These are phyloP conservation scores for Chytriomyces confervae DNA, from an alignment of 192 early-diverging fungal species.

Conservation along the genomic window DNA sequence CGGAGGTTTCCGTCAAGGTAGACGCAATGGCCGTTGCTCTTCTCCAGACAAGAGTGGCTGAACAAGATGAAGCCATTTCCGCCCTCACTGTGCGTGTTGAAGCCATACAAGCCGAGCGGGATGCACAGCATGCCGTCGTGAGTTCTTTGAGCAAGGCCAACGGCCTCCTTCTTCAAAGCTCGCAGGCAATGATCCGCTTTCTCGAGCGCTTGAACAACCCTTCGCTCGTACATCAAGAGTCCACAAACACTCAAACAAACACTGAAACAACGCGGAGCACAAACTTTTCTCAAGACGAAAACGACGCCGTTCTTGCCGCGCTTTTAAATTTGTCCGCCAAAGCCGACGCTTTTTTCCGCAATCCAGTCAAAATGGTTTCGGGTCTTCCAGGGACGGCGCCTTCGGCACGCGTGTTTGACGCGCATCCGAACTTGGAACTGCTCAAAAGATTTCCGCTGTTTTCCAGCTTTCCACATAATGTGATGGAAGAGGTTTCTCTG, in stretches of 20 bases:
- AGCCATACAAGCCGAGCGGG: background rate
- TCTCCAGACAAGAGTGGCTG: background rate
- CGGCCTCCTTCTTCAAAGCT: conserved; percentile 13
- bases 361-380: background rate
- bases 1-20: background rate
- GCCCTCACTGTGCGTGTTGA: background rate
- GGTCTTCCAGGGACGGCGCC: background rate
- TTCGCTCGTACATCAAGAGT: background rate
- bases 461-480: conserved; percentile 42
- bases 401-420: background rate
- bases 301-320: background rate
- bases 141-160: background rate
- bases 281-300: background rate
- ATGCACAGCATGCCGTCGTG: background rate
- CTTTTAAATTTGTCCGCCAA: background rate
- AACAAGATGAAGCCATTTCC: background rate
- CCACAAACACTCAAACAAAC: background rate
- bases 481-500: conserved; percentile 32
- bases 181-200: background rate
- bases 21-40: background rate
- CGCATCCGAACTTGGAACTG: background rate
- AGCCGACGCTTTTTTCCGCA: background rate
- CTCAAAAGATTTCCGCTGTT: conserved; percentile 49
- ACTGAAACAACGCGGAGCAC: background rate
- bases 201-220: background rate